Conservation (phyloP, 345 rosid genomes). For the Balakata baccata region DNA sequence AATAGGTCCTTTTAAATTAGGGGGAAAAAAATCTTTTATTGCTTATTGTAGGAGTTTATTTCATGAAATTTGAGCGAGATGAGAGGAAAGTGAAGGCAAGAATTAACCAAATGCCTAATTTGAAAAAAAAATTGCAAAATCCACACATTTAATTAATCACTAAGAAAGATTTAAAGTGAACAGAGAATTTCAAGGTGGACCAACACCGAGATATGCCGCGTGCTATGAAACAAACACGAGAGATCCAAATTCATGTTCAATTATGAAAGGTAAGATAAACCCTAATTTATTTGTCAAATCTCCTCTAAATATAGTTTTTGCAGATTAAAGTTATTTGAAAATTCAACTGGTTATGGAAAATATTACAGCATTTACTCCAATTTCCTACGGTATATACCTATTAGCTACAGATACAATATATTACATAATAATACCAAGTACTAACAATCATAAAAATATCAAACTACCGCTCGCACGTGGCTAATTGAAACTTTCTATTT, state of each 20-base stretch:
- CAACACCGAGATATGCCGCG: background rate
- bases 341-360: too few species aligned
- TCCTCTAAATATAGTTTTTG: background rate
- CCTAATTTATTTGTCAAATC: background rate
- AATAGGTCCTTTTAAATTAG: too few species aligned
- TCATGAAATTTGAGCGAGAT: background rate
- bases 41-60: background rate
- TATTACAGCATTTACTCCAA: too few species aligned
- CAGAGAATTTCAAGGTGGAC: background rate
- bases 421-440: too few species aligned
- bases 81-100: background rate
- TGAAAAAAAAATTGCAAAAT: background rate
- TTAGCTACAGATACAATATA: too few species aligned
- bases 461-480: slow-evolving; percentile 19
- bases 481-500: background rate
- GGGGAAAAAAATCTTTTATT: too few species aligned
- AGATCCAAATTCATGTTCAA: background rate
- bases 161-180: background rate
- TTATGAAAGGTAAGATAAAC: background rate
- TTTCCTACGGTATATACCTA: too few species aligned
- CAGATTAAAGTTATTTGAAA: too few species aligned
- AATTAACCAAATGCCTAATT: background rate
- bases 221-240: background rate
- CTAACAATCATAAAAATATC: background rate
- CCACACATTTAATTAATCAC: background rate